Base-by-base conservation (phyloP, 1,284 basidiomycete species). In the Irpex sp. region DNA sequence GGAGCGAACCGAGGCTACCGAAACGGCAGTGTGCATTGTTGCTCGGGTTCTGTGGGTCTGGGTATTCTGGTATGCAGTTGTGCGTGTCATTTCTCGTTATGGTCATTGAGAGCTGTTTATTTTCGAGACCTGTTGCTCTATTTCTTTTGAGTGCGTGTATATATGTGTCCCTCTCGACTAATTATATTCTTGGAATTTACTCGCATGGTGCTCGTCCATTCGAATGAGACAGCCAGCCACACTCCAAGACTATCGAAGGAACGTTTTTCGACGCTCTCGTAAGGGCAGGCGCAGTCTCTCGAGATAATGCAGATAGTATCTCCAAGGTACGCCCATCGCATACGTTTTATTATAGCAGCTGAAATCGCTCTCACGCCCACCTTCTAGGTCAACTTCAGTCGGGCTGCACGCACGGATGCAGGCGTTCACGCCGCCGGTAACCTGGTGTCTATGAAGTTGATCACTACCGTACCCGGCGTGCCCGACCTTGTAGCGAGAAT, bases 381-480 rank as follows among this genome's bases (percentile, higher is more conserved):
- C n/a, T n/a, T n/a, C n/a, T n/a, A 94, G 93, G 92, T 96, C 59
- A 86, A 84, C 57, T 84, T 99, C 11, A 89, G 88, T 53, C 87
- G 97, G 46, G 94, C 97, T 1, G 97, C 97, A 5, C 83, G 97
- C 1, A 99, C 97, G 0, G 97, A 99, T 75, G 93, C 96, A 1
- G 97, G 97, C 17, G 97, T 99, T 4, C 96, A 98, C 72, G 97
- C 97, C 4, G 96, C 95, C 5, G 94, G 96, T 9, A 99, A 99
- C 73, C 81, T 95, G 33, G 88, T 98, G 13, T 94, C 93, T 6
- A 82, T 97, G 74, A 98, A 97, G 76, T 83, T 97, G 79, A 97
- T 97, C 70, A 83, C 88, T 21, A 76, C 81, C 19, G 83, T 93
- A 9, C 92, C 94, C 1, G 87, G 86, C 13, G 82, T 92, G 1